Base-by-base conservation (phyloP, 2,329 filamentous ascomycete species). In the Aspergillus aculeatinus region DNA sequence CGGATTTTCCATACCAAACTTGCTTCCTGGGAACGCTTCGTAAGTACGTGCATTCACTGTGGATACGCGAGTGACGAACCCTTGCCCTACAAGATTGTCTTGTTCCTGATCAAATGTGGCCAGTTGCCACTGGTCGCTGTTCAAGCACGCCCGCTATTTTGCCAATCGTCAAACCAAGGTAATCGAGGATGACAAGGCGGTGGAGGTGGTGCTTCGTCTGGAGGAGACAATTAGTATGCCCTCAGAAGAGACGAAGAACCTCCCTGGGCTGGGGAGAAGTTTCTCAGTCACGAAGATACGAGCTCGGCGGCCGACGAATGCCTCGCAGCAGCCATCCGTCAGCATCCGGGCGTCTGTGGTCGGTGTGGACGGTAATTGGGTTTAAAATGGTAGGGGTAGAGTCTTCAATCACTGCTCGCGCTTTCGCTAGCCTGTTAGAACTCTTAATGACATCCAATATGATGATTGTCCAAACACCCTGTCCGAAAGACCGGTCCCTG, bases 111-210 rank as follows among this genome's bases (percentile, higher is more conserved):
- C 71, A 82, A 82, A 83, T 64, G 76, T 81, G 69, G 70, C 68
- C 60, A 71, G 72, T 60, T 75, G 72, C 64, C 76, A 74, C 62
- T 77, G 73, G 72, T 78, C 76, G 2, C 64, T 80, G 3, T 80
- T 74, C 66, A 78, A 76, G 54, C 81, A 81, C 61, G 79, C 78
- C 0, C 71, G 72, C 1, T 82, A 81, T 63, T 82, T 82, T 58
- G 77, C 79, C 7, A 74, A 73, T 35, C 74, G 78, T n/a, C 81
- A 82, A 59, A 79, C 79, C 2, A 81, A 80, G 61, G 75, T 82
- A 7, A 77, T 78, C 42, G 80, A 82, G 58, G 79, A 82, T 58
- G 76, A 79, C 49, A 78, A 78, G 58, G 78, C 77, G 1, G 69
- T 75, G n/a, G 72, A 67, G 11, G 64, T 74, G 14, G 66, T 72